phyloP scores from a whole-genome alignment of 2,329 filamentous ascomycete species.

The Coniochaeta prunicola region DNA sequence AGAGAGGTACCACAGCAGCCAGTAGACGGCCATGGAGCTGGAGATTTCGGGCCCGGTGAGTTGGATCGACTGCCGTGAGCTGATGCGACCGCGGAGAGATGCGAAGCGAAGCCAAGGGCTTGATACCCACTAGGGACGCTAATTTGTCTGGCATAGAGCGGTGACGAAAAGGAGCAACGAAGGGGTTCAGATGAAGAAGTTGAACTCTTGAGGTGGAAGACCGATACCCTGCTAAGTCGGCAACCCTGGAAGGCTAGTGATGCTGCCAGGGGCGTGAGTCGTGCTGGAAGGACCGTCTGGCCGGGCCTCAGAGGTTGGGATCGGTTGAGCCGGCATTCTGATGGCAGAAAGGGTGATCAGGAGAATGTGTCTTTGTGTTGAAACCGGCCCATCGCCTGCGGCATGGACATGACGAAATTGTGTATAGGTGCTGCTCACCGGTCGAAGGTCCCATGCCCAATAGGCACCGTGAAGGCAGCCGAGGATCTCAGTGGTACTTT shows the following conservation, averaged over 20 bases:
- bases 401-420: neutral
- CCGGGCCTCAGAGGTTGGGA: neutral
- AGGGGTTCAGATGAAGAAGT: neutral
- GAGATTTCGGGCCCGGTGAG: neutral
- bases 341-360: neutral
- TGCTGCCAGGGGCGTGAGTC: neutral
- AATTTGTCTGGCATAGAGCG: neutral
- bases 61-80: neutral
- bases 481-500: neutral
- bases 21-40: neutral
- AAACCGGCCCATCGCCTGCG: neutral
- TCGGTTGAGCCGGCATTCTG: neutral
- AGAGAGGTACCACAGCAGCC: neutral
- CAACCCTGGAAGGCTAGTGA: neutral
- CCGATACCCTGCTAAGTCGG: neutral
- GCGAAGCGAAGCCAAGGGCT: neutral
- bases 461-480: neutral
- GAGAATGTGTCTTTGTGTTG: neutral
- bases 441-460: neutral
- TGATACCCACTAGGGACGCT: neutral
- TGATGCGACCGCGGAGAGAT: neutral
- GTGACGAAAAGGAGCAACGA: neutral
- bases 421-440: neutral
- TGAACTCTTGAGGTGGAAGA: neutral
- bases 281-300: neutral